phyloP scores from a whole-genome alignment of 106 monocot genomes.

The Allium sativum region DNA sequence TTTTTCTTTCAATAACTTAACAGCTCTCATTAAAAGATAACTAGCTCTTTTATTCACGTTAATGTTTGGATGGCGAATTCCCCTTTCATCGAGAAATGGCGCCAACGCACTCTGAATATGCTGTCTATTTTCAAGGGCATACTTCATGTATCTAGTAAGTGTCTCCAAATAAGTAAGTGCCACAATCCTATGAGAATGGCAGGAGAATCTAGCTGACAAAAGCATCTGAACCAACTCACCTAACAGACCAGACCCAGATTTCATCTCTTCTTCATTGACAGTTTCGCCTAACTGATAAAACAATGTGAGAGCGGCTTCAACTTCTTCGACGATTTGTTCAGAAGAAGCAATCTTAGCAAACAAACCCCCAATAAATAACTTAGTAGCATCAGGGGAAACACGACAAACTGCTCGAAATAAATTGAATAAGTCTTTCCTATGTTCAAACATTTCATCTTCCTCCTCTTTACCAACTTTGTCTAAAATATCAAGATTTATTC shows the following conservation, averaged over 20 bases:
- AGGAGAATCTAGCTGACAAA: constrained; percentile 55
- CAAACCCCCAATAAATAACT: constrained; percentile 54
- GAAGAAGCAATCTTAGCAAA: constrained; percentile 24
- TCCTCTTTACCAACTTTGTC: constrained; percentile 91
- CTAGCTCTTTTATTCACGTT: constrained; percentile 65
- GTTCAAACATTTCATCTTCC: constrained; percentile 81
- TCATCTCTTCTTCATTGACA: constrained; percentile 59
- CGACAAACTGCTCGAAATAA: constrained; percentile 63
- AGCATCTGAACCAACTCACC: constrained; percentile 67
- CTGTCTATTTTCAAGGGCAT: constrained; percentile 66
- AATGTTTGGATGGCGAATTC: constrained; percentile 63
- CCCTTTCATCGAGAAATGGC: constrained; percentile 88
- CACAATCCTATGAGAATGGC: constrained; percentile 80
- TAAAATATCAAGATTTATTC: constrained; percentile 62
- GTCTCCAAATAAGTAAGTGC: constrained; percentile 79
- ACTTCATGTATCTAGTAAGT: constrained; percentile 78
- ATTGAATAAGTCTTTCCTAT: constrained; percentile 50
- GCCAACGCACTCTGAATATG: constrained; percentile 57
- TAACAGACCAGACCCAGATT: constrained; percentile 48
- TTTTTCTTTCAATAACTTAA: constrained; percentile 69
- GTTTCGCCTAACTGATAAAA: constrained; percentile 73
- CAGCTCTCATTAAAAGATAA: constrained; percentile 91
- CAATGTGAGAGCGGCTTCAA: constrained; percentile 64
- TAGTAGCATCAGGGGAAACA: constrained; percentile 62
- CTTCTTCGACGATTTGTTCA: constrained; percentile 61